Base-by-base conservation (phyloP, 2,329 filamentous ascomycete species). In the Spiromastix sp. region DNA sequence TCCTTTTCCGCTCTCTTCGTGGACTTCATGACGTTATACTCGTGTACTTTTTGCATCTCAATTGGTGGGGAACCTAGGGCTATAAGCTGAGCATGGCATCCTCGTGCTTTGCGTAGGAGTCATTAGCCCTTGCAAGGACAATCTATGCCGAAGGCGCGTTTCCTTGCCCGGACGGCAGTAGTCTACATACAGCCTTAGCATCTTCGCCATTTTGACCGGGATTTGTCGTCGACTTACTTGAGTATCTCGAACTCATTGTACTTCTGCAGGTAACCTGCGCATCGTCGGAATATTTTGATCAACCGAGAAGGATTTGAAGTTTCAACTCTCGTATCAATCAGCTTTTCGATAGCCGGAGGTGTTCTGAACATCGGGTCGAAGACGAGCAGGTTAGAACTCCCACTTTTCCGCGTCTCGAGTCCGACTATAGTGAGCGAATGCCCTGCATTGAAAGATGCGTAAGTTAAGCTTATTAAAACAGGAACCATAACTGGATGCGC, bases 361-460 rank as follows among this genome's bases (percentile, higher is more conserved):
- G 86, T 81, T 36, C 72, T 77, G 55, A 84, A 85, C 62, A 82
- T 81, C 1, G 89, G 86, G 53, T 96, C 87, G 53, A 94, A 93
- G 9, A 94, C 82, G 0, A 96, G 66, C 12, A 96, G 64, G 46
- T 83, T 81, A 34, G 69, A 63, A 12, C 66, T 64, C 17, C 82
- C 81, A 40, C 80, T 70, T 21, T 60, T 65, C 18, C 70, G 72
- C 44, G 72, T 74, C 57, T 95, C 86, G 17, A 93, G 69, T 0
- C 89, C 89, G 36, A 96, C 68, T 34, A 96, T 85, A 1, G 85
- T 93, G 65, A 94, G 69, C 1, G 87, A 95, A 56, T 96, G 89
- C 2, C 86, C 85, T 71, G 17, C 12, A 16, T 25, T 4, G 9
- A 15, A 16, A 20, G 30, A 10, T 22, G 16, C 34, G 7, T 12